Conservation (phyloP, 2,329 filamentous ascomycete genomes). For the Fusarium pseudocircinatum region DNA sequence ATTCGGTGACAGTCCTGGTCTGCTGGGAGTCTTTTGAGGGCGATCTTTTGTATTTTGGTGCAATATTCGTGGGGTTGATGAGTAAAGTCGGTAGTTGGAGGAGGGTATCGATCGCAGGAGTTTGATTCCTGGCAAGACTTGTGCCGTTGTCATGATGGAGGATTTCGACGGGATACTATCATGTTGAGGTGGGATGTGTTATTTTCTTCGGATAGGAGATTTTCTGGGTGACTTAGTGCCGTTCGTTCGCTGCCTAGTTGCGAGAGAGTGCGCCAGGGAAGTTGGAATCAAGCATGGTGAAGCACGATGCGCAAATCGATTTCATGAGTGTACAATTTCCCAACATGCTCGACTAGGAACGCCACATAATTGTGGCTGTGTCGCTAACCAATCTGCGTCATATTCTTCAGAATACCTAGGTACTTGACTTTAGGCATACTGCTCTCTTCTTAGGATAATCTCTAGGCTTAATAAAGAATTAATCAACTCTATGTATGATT, state of each 20-base stretch:
- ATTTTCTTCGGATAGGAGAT: not conserved
- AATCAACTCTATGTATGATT: not conserved
- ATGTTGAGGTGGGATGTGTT: constrained; percentile 17
- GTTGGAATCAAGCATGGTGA: not conserved
- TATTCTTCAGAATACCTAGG: constrained; percentile 1
- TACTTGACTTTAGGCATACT: not conserved
- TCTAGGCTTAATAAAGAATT: not conserved
- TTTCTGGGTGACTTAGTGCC: not conserved
- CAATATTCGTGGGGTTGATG: constrained; percentile 7
- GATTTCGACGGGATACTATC: constrained; percentile 1
- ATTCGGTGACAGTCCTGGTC: not conserved
- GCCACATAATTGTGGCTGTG: constrained; percentile 24
- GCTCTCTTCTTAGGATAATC: not conserved
- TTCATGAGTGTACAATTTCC: not conserved
- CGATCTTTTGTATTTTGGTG: not conserved
- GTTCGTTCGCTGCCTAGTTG: not conserved
- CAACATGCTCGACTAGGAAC: not conserved
- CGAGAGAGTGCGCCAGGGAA: not conserved
- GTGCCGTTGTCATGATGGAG: constrained; percentile 41
- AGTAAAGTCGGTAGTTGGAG: constrained; percentile 20
- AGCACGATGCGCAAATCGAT: constrained; percentile 1
- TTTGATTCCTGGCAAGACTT: constrained; percentile 20
- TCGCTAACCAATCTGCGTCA: not conserved
- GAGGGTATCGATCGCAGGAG: constrained; percentile 20
- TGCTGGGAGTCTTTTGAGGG: not conserved